Evolutionary conservation across 2,329 filamentous ascomycete species (phyloP).

Genomic region (Venturia asperata): DNA sequence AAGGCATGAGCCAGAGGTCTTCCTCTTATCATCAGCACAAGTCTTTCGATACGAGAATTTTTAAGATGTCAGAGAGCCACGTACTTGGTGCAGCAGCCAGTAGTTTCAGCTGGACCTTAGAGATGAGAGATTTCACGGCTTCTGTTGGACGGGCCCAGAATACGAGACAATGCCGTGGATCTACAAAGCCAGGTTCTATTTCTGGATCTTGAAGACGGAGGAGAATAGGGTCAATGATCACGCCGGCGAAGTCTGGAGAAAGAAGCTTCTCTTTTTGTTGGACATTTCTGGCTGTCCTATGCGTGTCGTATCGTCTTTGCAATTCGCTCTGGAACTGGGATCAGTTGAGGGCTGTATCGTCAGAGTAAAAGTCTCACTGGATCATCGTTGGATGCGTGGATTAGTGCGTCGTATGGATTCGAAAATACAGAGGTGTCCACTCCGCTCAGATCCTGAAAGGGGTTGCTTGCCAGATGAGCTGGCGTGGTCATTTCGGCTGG

Average conservation of each 20-base stretch:
- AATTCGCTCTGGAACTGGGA: conserved; percentile 50
- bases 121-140: conserved; percentile 60
- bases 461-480: conserved; percentile 16
- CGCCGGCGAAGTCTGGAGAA: conserved; percentile 57
- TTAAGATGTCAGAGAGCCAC: not conserved
- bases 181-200: conserved; percentile 61
- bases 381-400: conserved; percentile 59
- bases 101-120: conserved; percentile 61
- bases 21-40: not conserved
- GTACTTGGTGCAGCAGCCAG: conserved; percentile 60
- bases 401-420: conserved; percentile 72
- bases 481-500: conserved; percentile 5
- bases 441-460: conserved; percentile 35
- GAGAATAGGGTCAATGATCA: conserved; percentile 70
- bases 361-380: conserved; percentile 45
- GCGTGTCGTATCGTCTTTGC: conserved; percentile 63
- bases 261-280: conserved; percentile 72
- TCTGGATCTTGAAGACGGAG: conserved; percentile 58
- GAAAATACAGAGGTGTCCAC: conserved; percentile 37
- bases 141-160: conserved; percentile 81
- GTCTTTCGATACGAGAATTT: not conserved
- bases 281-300: conserved; percentile 66
- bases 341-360: not conserved
- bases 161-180: conserved; percentile 74
- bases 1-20: conserved; percentile 85